Base-by-base conservation (phyloP, 805 yeast species). In the Brettanomyces sp. region DNA sequence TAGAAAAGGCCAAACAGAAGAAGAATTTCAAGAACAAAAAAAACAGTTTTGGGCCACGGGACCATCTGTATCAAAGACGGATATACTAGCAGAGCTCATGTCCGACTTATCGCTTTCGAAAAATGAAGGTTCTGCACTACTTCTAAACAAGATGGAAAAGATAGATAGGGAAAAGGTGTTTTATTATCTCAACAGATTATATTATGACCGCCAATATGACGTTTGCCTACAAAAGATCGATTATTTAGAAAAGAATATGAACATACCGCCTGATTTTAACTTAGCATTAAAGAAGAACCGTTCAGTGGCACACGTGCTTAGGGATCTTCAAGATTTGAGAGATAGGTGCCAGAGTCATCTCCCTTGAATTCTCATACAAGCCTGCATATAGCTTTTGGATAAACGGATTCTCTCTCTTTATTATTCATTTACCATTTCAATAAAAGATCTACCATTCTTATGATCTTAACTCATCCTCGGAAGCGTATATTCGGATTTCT, bases 1-100 rank as follows among this genome's bases (percentile, higher is more conserved):
- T 24, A 72, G 96, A 38, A 86, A 84, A 54, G 81, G 80, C 0
- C 96, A 88, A 57, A 56, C 82, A 0, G 79, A 77, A 38, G 90
- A 80, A 45, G 84, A 76, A 47, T 88, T 65, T 52, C 63, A 57
- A 33, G 56, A 48, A 7, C 91, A 88, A 60, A 65, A 67, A 49
- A 50, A 51, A 3, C 74, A 72, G 54, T 87, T 78, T 56, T 63
- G 62, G 50, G 42, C 53, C 0, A 57, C 66, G 0, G 95, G 95
- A 0, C 93, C 95, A 0, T 64, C 67, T 1, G 35, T 49, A 18
- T 47, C 47, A 22, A 42, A 42, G 9, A 61, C 58, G 5, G 47
- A 56, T 4, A 53, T 55, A n/a, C 57, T 65, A 4, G 45, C 54
- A 0, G 51, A 45, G 11, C 21, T 12, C 12, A 40, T 11, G 39